Conservation (phyloP, 352 stramenopile species). For the Globisporangium cystogenes region DNA sequence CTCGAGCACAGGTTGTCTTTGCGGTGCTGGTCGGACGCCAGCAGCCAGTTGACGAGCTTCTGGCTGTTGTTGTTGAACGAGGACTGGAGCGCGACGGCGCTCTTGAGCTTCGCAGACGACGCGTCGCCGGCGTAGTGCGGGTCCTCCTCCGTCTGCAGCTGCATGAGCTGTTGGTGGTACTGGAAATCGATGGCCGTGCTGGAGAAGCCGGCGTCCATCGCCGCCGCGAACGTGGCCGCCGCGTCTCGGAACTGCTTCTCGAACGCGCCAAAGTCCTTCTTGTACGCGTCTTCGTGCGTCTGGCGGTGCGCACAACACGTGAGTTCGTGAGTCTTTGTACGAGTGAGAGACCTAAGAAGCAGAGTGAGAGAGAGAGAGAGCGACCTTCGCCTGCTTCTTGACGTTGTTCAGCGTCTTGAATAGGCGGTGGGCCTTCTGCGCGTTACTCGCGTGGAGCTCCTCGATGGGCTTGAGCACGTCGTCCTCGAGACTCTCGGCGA, state of each 20-base stretch:
- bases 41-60: conserved; percentile 78
- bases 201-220: conserved; percentile 74
- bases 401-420: conserved; percentile 47
- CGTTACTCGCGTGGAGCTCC: conserved; percentile 43
- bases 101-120: conserved; percentile 1
- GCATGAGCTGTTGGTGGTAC: conserved; percentile 43
- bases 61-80: conserved; percentile 55
- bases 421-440: conserved; percentile 48
- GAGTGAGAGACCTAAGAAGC: neutral
- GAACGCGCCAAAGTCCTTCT: conserved; percentile 59
- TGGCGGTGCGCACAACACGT: conserved; percentile 1
- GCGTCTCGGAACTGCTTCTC: conserved; percentile 74
- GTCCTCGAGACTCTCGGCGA: conserved; percentile 72
- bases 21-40: conserved; percentile 57
- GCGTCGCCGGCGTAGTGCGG: conserved; percentile 4
- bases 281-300: conserved; percentile 64
- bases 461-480: conserved; percentile 74
- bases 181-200: conserved; percentile 65
- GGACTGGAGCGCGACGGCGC: conserved; percentile 20
- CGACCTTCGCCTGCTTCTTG: conserved; percentile 75
- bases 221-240: conserved; percentile 43
- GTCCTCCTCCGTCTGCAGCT: conserved; percentile 26
- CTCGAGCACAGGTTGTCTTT: conserved; percentile 63
- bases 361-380: conserved; percentile 7
- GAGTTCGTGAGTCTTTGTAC: neutral